phyloP scores from a whole-genome alignment of 2,329 filamentous ascomycete genomes.

The Beauveria pseudobassiana region DNA sequence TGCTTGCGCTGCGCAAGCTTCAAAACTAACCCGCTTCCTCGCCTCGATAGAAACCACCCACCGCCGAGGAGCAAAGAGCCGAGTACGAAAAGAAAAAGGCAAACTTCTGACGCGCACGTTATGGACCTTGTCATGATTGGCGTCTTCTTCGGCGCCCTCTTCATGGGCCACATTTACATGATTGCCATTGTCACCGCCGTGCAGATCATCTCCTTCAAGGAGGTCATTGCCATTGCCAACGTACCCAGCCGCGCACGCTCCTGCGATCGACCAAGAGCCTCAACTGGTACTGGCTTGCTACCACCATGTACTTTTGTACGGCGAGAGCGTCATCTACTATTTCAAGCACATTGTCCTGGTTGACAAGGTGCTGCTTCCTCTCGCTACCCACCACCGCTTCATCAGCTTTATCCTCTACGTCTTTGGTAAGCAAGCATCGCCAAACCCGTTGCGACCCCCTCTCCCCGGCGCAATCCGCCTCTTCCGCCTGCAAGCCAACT shows the following conservation, averaged over 20 bases:
- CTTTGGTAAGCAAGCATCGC: constrained; percentile 54
- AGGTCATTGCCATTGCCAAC: constrained; percentile 96
- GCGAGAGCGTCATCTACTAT: constrained; percentile 98
- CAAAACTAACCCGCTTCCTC: constrained; percentile 11
- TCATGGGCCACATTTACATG: constrained; percentile 96
- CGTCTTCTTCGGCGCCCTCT: constrained; percentile 84
- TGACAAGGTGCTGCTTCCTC: constrained; percentile 82
- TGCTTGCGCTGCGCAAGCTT: neutral
- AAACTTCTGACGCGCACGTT: constrained; percentile 95
- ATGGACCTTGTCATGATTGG: constrained; percentile 97
- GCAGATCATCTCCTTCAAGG: constrained; percentile 97
- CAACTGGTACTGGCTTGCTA: constrained; percentile 99
- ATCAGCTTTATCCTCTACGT: constrained; percentile 98
- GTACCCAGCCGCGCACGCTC: constrained; percentile 87
- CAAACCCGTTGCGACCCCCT: too few species aligned
- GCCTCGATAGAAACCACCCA: constrained; percentile 32
- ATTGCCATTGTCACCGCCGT: constrained; percentile 87
- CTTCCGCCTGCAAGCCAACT: constrained; percentile 14
- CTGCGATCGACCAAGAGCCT: constrained; percentile 90
- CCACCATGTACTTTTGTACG: constrained; percentile 99
- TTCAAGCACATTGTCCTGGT: constrained; percentile 98
- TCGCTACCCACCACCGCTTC: constrained; percentile 96
- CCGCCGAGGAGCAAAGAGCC: constrained; percentile 33
- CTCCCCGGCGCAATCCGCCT: neutral
- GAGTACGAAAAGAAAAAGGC: constrained; percentile 99